Conservation (phyloP, 2,329 filamentous ascomycete genomes). For the Pyrenophora teres region DNA sequence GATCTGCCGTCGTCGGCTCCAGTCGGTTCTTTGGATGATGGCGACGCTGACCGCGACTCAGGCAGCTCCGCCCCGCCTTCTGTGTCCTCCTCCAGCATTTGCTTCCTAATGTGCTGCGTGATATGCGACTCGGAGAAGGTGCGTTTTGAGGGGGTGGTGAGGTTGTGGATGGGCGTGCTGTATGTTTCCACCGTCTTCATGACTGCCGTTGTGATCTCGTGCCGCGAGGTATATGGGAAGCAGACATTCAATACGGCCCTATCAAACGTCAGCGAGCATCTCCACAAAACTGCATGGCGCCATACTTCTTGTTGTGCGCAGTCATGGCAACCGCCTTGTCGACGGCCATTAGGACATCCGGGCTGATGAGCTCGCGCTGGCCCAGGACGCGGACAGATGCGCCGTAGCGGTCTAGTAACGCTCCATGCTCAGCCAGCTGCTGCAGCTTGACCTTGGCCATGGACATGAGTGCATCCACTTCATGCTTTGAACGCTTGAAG, state of each 20-base stretch:
- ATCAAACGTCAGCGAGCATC: constrained; percentile 9
- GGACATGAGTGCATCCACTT: constrained; percentile 96
- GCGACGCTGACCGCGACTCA: constrained; percentile 39
- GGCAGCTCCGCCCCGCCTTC: constrained; percentile 34
- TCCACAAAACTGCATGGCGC: neutral
- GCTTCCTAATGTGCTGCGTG: constrained; percentile 74
- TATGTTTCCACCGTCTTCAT: constrained; percentile 87
- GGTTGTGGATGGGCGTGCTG: constrained; percentile 66
- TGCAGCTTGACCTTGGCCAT: constrained; percentile 94
- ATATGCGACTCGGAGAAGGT: constrained; percentile 89
- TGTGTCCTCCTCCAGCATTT: constrained; percentile 49
- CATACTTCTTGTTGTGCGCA: constrained; percentile 78
- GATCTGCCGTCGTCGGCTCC: constrained; percentile 35
- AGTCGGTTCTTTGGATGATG: constrained; percentile 44
- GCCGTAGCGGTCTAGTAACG: constrained; percentile 89
- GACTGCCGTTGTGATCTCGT: constrained; percentile 92
- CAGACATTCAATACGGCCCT: constrained; percentile 85
- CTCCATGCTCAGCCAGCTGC: constrained; percentile 90
- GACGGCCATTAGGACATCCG: constrained; percentile 86
- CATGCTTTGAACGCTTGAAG: constrained; percentile 94
- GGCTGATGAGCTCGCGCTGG: constrained; percentile 79
- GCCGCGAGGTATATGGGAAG: constrained; percentile 94
- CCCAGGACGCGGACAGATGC: constrained; percentile 85
- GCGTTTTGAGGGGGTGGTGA: constrained; percentile 61
- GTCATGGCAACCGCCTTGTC: constrained; percentile 87